phyloP scores from a whole-genome alignment of 2,329 filamentous ascomycete species.

The Chrysosporium keratinophilum region DNA sequence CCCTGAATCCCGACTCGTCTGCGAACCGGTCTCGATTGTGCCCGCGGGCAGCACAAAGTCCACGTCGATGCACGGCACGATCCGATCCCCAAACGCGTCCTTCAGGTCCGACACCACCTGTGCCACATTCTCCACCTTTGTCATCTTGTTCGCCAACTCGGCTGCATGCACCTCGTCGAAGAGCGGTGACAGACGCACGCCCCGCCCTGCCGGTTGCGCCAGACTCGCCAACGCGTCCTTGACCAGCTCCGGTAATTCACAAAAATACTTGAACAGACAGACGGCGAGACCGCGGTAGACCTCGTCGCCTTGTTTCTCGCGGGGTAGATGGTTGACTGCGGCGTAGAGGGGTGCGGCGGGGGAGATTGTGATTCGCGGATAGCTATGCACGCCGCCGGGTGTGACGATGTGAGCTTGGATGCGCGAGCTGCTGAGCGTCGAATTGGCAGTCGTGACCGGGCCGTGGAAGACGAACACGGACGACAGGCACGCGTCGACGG shows the following conservation, averaged over 20 bases:
- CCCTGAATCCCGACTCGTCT: conserved; percentile 48
- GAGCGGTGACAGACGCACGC: conserved; percentile 56
- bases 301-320: conserved; percentile 92
- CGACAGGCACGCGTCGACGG: conserved; percentile 70
- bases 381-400: conserved; percentile 78
- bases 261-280: conserved; percentile 87
- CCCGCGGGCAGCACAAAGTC: conserved; percentile 77
- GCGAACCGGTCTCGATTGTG: conserved; percentile 53
- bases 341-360: conserved; percentile 85
- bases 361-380: conserved; percentile 81
- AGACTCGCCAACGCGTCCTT: conserved; percentile 57
- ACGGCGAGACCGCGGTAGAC: conserved; percentile 84
- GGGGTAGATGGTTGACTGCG: conserved; percentile 78
- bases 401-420: conserved; percentile 91
- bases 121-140: conserved; percentile 63
- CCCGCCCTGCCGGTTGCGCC: conserved; percentile 44
- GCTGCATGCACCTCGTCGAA: conserved; percentile 91
- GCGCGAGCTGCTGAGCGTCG: conserved; percentile 76
- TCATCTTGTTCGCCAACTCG: conserved; percentile 75
- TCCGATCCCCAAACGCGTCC: conserved; percentile 67
- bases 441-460: conserved; percentile 77
- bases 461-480: conserved; percentile 85
- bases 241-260: conserved; percentile 66
- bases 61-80: conserved; percentile 73
- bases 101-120: conserved; percentile 65